Conservation (phyloP, 441 rosid species). For the Syzygium malaccense region DNA sequence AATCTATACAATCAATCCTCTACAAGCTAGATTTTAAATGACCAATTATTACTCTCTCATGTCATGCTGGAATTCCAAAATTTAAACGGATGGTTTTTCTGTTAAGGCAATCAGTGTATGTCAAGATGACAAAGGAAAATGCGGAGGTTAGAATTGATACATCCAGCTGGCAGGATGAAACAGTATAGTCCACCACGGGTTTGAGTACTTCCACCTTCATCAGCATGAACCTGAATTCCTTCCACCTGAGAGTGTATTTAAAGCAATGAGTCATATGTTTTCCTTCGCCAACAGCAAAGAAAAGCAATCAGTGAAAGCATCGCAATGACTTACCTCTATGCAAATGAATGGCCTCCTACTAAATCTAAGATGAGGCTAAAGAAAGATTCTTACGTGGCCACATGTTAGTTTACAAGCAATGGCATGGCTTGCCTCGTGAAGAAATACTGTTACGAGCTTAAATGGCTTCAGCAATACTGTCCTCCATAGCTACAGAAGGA, state of each 20-base stretch:
- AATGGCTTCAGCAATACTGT: conserved; percentile 29
- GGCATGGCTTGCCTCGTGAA: conserved; percentile 41
- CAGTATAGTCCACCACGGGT: conserved; percentile 40
- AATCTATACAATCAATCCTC: neutral
- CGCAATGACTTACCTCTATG: neutral
- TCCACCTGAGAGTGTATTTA: conserved; percentile 21
- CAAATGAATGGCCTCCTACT: neutral
- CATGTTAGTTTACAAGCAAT: conserved; percentile 39
- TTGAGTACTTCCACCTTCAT: conserved; percentile 35
- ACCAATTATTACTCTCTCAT: neutral
- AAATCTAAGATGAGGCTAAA: neutral
- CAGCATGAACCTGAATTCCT: conserved; percentile 38
- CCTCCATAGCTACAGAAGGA: conserved; percentile 27
- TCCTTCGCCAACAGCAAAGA: neutral
- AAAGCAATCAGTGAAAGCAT: neutral
- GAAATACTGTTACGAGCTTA: conserved; percentile 37
- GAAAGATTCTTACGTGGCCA: conserved; percentile 24
- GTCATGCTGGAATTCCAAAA: neutral
- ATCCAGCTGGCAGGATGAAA: conserved; percentile 29
- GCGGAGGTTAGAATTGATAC: conserved; percentile 7
- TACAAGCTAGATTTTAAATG: neutral
- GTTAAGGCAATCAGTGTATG: neutral
- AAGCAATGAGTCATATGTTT: neutral
- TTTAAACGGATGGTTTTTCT: neutral
- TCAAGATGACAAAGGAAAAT: neutral